These are phyloP conservation scores for Selaginella moellendorffii DNA, from an alignment of 75 land plant genomes.

Conservation along the genomic window DNA sequence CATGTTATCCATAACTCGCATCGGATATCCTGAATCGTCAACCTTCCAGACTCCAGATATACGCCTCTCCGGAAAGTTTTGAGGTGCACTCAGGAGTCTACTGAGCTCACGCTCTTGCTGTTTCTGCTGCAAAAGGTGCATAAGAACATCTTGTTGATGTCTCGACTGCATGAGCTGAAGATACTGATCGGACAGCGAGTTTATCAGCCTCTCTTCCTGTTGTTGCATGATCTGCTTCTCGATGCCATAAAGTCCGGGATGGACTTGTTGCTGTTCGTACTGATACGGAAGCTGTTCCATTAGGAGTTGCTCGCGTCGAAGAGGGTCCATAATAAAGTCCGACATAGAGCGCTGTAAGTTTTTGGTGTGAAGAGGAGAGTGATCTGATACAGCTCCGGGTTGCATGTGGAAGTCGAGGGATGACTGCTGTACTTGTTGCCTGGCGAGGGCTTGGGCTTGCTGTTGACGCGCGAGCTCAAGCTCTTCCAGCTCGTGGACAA, in stretches of 20 bases:
- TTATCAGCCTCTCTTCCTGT: not conserved
- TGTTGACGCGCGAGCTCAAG: not conserved
- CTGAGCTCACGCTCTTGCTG: not conserved
- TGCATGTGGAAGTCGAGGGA: not conserved
- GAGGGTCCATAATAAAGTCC: not conserved
- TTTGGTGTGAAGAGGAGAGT: too few species aligned
- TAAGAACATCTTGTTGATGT: not conserved
- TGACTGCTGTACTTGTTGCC: not conserved
- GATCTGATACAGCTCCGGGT: not conserved
- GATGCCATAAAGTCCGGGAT: not conserved
- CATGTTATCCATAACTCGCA: not conserved
- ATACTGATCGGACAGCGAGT: not conserved
- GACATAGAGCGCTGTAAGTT: not conserved
- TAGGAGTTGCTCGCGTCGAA: slow-evolving; percentile 18
- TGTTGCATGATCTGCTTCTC: not conserved
- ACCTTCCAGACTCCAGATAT: not conserved
- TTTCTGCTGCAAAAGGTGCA: not conserved
- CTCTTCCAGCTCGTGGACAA: not conserved
- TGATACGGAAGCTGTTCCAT: slow-evolving; percentile 43
- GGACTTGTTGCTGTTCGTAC: not conserved
- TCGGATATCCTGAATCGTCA: not conserved
- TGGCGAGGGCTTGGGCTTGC: not conserved
- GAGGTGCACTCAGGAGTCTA: not conserved
- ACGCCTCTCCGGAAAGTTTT: not conserved
- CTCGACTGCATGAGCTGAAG: not conserved